Base-by-base conservation (phyloP, 2,329 filamentous ascomycete genomes). In the Ceratocystis eucalypticola region DNA sequence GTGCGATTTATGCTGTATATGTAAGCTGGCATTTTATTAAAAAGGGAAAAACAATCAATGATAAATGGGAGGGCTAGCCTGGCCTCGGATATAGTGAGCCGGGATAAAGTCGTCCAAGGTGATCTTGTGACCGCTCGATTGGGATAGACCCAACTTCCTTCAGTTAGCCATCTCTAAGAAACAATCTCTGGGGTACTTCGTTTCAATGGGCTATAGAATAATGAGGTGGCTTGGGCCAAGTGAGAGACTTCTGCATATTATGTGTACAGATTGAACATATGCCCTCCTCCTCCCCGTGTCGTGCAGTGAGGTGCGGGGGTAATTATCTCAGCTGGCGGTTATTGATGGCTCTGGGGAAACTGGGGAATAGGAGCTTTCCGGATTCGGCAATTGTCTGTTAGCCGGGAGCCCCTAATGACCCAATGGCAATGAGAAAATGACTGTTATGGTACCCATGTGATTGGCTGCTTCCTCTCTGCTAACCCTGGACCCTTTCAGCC, bases 71-170 rank as follows among this genome's bases (percentile, higher is more conserved):
- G 28, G 8, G 17, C 12, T n/a, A 48, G 46, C 17, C 33, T 68
- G 66, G 64, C 67, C 64, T 68, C 67, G 67, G 67, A 68, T 68
- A 62, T 68, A 25, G 48, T 41, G 22, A 66, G 55, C 67, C 67
- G 67, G 67, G 67, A 68, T 68, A 57, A 64, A 59, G 50, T 68
- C 67, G 67, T 68, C 64, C 45, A 44, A 66, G 55, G 28, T 62
- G 46, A 30, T 61, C 62, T 57, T 37, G 63, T 67, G 66, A 67
- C 55, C 66, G 62, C 15, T 59, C n/a, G 55, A 37, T 37, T 59
- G 37, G 55, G 55, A 59, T 5, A 15, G 25, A 55, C 25, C 55
- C 20, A 25, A 5, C n/a, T 28, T 53, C 20, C 20, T 53, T 28
- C 25, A 53, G 5, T 10, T 10, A 12, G 22, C 22, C 5, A 28